Evolutionary conservation across 1,284 basidiomycete genomes (phyloP).

Genomic region (Microbotryum silenes-acaulis): DNA sequence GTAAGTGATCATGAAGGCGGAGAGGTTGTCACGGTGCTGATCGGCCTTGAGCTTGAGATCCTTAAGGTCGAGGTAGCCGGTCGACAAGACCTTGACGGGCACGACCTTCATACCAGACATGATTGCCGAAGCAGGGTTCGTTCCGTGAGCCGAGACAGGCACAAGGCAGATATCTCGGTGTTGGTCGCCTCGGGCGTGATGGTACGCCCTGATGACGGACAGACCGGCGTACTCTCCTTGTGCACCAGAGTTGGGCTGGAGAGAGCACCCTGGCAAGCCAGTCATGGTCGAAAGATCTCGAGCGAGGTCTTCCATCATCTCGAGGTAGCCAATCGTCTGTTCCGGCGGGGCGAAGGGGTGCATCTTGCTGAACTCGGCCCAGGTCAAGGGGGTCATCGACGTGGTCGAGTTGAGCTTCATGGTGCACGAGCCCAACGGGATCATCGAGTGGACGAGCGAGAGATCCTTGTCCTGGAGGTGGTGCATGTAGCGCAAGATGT

Average conservation of each 20-base stretch:
- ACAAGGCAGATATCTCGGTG: conserved; percentile 90
- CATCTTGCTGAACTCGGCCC: conserved; percentile 79
- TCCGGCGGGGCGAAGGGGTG: conserved; percentile 89
- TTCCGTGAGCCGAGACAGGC: conserved; percentile 91
- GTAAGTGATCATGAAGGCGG: conserved; percentile 83
- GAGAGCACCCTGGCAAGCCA: conserved; percentile 85
- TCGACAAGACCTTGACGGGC: conserved; percentile 74
- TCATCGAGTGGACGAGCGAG: conserved; percentile 92
- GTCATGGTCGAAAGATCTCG: conserved; percentile 86
- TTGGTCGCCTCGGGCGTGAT: conserved; percentile 74
- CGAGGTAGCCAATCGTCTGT: conserved; percentile 80
- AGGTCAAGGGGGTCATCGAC: conserved; percentile 91
- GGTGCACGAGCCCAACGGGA: conserved; percentile 71
- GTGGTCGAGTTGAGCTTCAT: conserved; percentile 85
- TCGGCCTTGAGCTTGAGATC: conserved; percentile 82
- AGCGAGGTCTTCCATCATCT: conserved; percentile 84
- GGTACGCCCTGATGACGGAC: conserved; percentile 87
- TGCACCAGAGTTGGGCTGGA: conserved; percentile 97
- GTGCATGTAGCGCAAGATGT: conserved; percentile 85
- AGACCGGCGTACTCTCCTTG: conserved; percentile 93
- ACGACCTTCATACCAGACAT: conserved; percentile 98
- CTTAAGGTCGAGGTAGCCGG: conserved; percentile 80
- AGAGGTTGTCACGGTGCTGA: conserved; percentile 82
- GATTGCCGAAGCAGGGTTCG: conserved; percentile 88
- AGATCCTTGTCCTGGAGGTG: conserved; percentile 91